phyloP scores from a whole-genome alignment of 176 grass and related monocot species.

The Urochloa ruziziensis region DNA sequence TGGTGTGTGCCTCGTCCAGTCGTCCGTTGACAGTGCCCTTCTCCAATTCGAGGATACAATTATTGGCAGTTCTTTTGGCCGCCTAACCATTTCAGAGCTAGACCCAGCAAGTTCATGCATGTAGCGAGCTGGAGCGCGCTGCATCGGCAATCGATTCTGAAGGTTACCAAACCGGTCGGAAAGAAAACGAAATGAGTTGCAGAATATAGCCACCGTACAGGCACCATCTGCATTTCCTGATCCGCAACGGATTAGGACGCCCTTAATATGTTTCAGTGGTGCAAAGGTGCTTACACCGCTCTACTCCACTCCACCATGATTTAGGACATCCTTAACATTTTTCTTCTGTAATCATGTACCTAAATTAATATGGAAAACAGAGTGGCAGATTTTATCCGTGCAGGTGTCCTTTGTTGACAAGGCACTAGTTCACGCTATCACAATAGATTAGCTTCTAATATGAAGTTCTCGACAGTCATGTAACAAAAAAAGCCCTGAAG shows the following conservation, averaged over 20 bases:
- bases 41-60: too few species aligned
- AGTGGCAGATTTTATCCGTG: too few species aligned
- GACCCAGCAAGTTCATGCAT: background rate
- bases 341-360: too few species aligned
- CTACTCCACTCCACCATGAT: background rate
- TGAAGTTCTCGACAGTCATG: too few species aligned
- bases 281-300: background rate
- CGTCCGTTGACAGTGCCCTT: background rate
- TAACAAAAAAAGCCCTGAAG: too few species aligned
- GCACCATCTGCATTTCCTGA: background rate
- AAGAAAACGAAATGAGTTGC: background rate
- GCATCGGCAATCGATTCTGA: background rate
- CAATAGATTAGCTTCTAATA: too few species aligned
- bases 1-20: background rate
- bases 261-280: background rate
- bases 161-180: background rate
- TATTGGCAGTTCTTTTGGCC: background rate
- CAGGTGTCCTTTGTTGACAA: background rate
- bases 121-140: background rate
- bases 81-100: background rate
- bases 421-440: background rate
- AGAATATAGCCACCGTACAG: background rate
- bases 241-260: background rate
- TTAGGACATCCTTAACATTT: too few species aligned
- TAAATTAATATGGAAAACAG: too few species aligned